Evolutionary conservation across 2,329 filamentous ascomycete genomes (phyloP), one percentile per base, ranked within the genome.

Genomic region (Penicillium aurantiogriseum): DNA sequence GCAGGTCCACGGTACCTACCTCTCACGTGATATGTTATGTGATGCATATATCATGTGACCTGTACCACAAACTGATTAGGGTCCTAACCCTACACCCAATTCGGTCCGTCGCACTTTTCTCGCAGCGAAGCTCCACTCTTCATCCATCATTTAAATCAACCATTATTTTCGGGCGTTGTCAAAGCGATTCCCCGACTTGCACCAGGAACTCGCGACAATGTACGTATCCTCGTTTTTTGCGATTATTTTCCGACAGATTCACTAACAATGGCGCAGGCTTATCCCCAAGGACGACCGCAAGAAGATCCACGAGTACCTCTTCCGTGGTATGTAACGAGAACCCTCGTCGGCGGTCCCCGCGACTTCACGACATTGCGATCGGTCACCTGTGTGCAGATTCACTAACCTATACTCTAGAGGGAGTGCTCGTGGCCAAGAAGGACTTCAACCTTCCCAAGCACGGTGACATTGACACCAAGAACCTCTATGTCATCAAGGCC

Each of bases 251-350:
- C 15, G n/a, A 43, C 29, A 15, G 38, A 50, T 56, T 42, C 17
- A 61, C 63, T 68, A 40, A 71, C 51, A 58, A 60, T 58, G 53
- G 19, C 38, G 13, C 71, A 92, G 89, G 94, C 89, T 99, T 86
- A 99, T 99, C 82, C 94, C 94, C 81, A 97, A 97, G 89, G 90
- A 91, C 82, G 94, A 99, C 85, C 92, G 95, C 85, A 99, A 99
- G 91, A 91, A 92, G 89, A 97, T 99, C 84, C 94, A 99, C 88
- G 93, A 93, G 89, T 96, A 93, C 89, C 91, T 99, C 87, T 96
- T 96, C 89, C 88, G 89, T 76, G 90, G 89, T 92, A 77, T 75
- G 77, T 76, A 65, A 67, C 54, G 46, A 60, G 50, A 56, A 53
- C 48, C 59, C 44, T 60, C 59, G 54, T 46, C 58, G 58, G 48